A percentile compares a stretch with the other conserved stretches of the same genome.
These are phyloP conservation scores for Trypethelium eluteriae DNA, from an alignment of 495 filamentous ascomycete species.

Conservation along the genomic window DNA sequence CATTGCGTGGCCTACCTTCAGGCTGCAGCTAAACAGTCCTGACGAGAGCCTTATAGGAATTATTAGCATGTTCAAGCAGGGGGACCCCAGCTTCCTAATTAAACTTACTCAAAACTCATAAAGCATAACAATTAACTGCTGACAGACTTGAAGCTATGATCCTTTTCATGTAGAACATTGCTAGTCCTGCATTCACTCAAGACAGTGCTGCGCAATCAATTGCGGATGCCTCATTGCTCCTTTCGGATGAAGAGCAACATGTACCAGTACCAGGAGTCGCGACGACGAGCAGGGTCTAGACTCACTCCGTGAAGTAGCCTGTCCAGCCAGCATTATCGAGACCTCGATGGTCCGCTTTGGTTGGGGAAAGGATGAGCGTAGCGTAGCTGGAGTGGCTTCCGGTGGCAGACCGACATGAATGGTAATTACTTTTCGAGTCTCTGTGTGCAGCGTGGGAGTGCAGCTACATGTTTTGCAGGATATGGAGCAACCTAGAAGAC, in stretches of 20 bases:
- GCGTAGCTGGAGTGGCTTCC: conserved; percentile 34
- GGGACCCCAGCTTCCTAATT: no score
- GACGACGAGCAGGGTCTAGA: conserved; percentile 58
- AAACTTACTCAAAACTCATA: no score
- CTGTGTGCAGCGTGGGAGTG: conserved; percentile 43
- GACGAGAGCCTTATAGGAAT: conserved; percentile 49
- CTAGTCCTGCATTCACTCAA: conserved; percentile 55
- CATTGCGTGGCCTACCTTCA: conserved; percentile 65
- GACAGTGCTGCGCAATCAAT: conserved; percentile 55
- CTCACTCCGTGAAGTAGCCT: conserved; percentile 53
- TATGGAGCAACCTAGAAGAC: conserved; percentile 44
- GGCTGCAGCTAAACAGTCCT: conserved; percentile 44
- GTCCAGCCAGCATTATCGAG: conserved; percentile 63
- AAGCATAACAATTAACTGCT: conserved; percentile 67
- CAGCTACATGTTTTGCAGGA: conserved; percentile 52
- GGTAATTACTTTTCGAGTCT: conserved; percentile 48
- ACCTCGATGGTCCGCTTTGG: conserved; percentile 67
- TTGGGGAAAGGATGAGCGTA: conserved; percentile 57
- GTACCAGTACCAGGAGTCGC: conserved; percentile 71
- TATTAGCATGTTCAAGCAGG: not conserved
- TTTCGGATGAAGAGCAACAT: conserved; percentile 55
- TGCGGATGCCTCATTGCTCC: conserved; percentile 42
- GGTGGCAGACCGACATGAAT: conserved; percentile 54
- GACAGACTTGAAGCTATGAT: conserved; percentile 68
- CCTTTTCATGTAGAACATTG: conserved; percentile 49